phyloP scores from a whole-genome alignment of 2,329 filamentous ascomycete genomes.

The Fusarium hostae region DNA sequence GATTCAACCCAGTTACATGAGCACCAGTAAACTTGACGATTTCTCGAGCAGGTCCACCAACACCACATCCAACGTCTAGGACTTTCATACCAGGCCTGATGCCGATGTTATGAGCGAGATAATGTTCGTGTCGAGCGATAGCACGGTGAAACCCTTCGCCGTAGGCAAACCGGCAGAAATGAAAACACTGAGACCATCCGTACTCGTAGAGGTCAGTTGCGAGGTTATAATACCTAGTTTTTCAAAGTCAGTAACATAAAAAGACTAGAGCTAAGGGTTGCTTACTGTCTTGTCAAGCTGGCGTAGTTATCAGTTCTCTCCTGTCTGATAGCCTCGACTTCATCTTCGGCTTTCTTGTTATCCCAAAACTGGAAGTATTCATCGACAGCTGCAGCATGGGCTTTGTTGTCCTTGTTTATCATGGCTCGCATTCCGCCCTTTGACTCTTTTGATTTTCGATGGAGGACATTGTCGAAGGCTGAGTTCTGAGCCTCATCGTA shows the following conservation, averaged over 20 bases:
- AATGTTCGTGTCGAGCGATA: slow-evolving; percentile 94
- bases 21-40: slow-evolving; percentile 91
- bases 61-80: slow-evolving; percentile 94
- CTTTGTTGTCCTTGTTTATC: slow-evolving; percentile 77
- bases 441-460: slow-evolving; percentile 72
- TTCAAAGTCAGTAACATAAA: background rate
- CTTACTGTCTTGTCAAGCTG: slow-evolving; percentile 85
- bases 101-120: slow-evolving; percentile 86
- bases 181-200: slow-evolving; percentile 92
- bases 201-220: slow-evolving; percentile 94
- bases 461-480: slow-evolving; percentile 84
- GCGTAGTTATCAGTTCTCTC: slow-evolving; percentile 85
- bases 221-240: slow-evolving; percentile 84
- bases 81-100: slow-evolving; percentile 85
- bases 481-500: slow-evolving; percentile 85
- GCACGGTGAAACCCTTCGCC: slow-evolving; percentile 88
- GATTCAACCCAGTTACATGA: slow-evolving; percentile 90
- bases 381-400: slow-evolving; percentile 80
- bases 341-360: slow-evolving; percentile 76
- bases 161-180: slow-evolving; percentile 91
- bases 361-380: slow-evolving; percentile 96
- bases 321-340: slow-evolving; percentile 76
- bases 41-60: slow-evolving; percentile 92
- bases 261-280: slow-evolving; percentile 1
- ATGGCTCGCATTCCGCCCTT: slow-evolving; percentile 80